phyloP scores from a whole-genome alignment of 2,329 filamentous ascomycete species.

The Dendrostoma leiphaemia region DNA sequence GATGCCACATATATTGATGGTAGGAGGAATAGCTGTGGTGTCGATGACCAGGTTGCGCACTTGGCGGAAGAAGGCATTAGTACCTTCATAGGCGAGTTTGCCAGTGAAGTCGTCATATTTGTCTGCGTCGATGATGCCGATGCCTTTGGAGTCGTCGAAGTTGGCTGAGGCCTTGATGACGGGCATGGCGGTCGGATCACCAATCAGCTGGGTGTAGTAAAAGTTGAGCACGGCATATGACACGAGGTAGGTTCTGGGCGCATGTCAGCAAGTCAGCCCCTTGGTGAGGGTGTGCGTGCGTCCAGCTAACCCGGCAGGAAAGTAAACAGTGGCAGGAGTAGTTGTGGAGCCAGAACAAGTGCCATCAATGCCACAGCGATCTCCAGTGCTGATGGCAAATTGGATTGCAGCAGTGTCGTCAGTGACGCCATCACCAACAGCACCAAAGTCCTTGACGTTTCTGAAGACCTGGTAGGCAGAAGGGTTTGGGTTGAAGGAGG shows the following conservation, averaged over 20 bases:
- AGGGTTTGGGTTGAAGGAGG: constrained; percentile 42
- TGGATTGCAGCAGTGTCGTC: constrained; percentile 58
- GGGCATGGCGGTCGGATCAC: constrained; percentile 61
- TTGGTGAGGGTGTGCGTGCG: not conserved
- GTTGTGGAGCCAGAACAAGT: constrained; percentile 31
- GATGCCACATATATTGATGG: constrained; percentile 47
- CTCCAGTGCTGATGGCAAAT: constrained; percentile 40
- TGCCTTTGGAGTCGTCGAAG: constrained; percentile 37
- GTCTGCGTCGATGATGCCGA: constrained; percentile 48
- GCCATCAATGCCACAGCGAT: constrained; percentile 39
- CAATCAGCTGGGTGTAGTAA: constrained; percentile 78
- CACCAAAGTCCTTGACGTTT: constrained; percentile 46
- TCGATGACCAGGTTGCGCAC: constrained; percentile 58
- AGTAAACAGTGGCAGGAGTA: constrained; percentile 28
- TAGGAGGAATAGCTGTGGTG: constrained; percentile 48
- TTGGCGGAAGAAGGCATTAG: constrained; percentile 60
- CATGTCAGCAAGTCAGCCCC: not conserved
- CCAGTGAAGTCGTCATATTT: constrained; percentile 38
- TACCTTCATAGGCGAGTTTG: constrained; percentile 46
- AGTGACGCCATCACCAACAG: constrained; percentile 39
- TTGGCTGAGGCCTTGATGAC: constrained; percentile 50
- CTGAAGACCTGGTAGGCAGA: constrained; percentile 42
- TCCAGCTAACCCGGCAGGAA: constrained; percentile 23
- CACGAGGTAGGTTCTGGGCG: constrained; percentile 60
- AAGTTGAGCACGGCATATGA: constrained; percentile 67